Percentiles rank a stretch among this genome's conserved stretches.
Evolutionary conservation across 306 rosid genomes (phyloP).

Genomic region (Lithocarpus polystachyus): DNA sequence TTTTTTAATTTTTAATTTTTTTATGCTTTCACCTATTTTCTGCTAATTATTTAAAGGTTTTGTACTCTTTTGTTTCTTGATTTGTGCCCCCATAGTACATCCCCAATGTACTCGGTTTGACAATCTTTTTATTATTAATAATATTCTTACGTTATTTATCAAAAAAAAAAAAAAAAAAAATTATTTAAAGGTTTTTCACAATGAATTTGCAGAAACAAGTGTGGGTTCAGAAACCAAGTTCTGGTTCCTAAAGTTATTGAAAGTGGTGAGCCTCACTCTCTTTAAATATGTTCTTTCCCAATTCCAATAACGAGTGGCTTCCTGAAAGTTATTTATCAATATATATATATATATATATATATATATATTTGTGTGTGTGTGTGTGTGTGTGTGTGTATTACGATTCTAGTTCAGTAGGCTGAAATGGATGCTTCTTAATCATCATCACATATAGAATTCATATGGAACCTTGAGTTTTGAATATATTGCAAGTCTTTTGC

Average conservation of each 20-base stretch:
- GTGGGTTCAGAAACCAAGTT: conserved; percentile 80
- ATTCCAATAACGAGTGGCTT: no score
- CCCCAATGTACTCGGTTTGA: no score
- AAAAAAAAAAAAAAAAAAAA: no score
- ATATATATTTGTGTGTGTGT: not conserved
- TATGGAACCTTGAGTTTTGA: not conserved
- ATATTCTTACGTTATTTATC: no score
- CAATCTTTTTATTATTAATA: no score
- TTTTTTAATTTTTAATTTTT: not conserved
- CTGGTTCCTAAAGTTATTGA: conserved; percentile 51
- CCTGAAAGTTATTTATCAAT: no score
- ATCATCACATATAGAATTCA: not conserved
- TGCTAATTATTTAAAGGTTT: conserved; percentile 12
- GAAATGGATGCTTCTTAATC: not conserved
- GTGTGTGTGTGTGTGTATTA: no score
- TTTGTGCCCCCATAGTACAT: no score
- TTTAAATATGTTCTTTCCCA: not conserved
- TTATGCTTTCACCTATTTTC: conserved; percentile 1
- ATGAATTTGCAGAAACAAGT: conserved; percentile 67
- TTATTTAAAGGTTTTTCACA: conserved; percentile 11
- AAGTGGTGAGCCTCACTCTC: conserved; percentile 46
- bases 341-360: not conserved
- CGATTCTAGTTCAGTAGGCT: not conserved
- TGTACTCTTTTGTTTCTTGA: no score
- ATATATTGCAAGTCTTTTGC: not conserved